Evolutionary conservation across 2,329 filamentous ascomycete genomes (phyloP), one percentile per base, ranked within the genome.

Genomic region (Aspergillus japonicus): DNA sequence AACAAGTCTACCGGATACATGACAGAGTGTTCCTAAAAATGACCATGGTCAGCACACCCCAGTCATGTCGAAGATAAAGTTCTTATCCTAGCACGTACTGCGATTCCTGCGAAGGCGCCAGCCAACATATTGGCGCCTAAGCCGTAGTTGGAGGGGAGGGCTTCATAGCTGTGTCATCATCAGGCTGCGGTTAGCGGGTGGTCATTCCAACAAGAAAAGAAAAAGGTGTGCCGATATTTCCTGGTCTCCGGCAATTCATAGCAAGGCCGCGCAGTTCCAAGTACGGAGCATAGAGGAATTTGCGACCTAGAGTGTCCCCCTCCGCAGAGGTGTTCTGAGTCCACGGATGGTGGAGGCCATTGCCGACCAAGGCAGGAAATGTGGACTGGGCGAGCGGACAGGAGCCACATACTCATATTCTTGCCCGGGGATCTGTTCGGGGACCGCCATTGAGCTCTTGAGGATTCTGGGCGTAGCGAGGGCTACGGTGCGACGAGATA

Each of bases 1-100:
- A 99, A 90, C 68, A 96, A 87, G 81, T 99, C 95, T 73, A 99
- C 90, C 21, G 95, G 95, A 75, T 99, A 99, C 95, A 99, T 98
- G 71, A 96, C 93, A 61, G 94, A 96, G 78, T 98, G 94, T 81
- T 98, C 94, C 93, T 97, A 68, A 65, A 21, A 53, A 23, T 7
- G 8, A 26, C 51, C 26, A 19, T 55, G 61, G 33, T 68, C 62
- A 68, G 64, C 29, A 58, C 31, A 33, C 29, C 35, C 42, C 39
- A 24, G 51, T 21, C 21, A 11, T 12, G 59, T 44, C 53, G 33
- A 29, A 31, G 29, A 47, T 56, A 59, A 29, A 29, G 48, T 49
- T 49, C 47, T 23, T 31, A n/a, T 33, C 21, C 54, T 47, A 49
- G 47, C 35, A 75, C 88, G 69, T 87, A 96, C 92, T 71, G 93